Conservation (phyloP, 73 alveolate species). For the Uronychia setigera region DNA sequence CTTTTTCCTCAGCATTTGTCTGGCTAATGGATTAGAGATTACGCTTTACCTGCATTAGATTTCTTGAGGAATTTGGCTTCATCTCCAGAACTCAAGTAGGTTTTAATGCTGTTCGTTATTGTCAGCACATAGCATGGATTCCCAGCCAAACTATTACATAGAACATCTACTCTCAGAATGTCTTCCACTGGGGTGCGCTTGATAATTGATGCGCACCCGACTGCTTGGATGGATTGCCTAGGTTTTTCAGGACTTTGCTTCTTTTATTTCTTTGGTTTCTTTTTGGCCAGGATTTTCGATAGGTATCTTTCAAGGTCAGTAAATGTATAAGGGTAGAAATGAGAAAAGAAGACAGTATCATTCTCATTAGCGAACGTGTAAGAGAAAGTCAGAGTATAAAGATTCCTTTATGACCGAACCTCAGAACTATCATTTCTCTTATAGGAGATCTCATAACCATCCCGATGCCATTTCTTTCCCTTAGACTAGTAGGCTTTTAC, state of each 20-base stretch:
- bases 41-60: conserved; percentile 44
- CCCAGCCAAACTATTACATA: conserved; percentile 49
- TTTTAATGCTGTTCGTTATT: conserved; percentile 47
- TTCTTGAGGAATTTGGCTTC: conserved; percentile 49
- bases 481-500: not conserved
- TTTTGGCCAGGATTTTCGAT: conserved; percentile 8
- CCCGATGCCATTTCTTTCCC: conserved; percentile 21
- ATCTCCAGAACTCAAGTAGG: conserved; percentile 57
- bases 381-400: conserved; percentile 74
- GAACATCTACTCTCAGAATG: conserved; percentile 47
- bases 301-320: conserved; percentile 64
- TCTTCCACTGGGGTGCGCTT: not conserved
- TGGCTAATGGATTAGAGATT: conserved; percentile 10
- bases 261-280: conserved; percentile 2
- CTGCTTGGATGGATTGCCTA: too few species aligned
- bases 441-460: conserved; percentile 8
- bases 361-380: conserved; percentile 64
- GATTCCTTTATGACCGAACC: conserved; percentile 48
- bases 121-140: conserved; percentile 59
- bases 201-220: too few species aligned
- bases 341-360: conserved; percentile 88
- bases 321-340: conserved; percentile 83
- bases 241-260: not conserved
- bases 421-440: conserved; percentile 8
- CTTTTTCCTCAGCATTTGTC: conserved; percentile 54